Evolutionary conservation across 805 yeast species (phyloP), one percentile per base, ranked within the genome.

Genomic region (Suhomyces sp.): DNA sequence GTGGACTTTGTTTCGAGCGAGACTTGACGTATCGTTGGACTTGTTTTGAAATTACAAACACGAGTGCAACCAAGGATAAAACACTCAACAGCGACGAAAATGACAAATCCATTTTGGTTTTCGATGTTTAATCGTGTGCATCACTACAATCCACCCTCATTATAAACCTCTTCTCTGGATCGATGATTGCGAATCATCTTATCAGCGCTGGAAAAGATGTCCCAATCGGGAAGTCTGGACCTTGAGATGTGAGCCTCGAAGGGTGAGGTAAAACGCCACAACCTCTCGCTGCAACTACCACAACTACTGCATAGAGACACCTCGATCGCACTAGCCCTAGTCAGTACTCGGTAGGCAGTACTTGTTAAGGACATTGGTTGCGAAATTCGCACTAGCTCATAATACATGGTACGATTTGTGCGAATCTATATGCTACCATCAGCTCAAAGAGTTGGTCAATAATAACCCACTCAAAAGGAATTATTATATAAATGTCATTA

Each of bases 181-280:
- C 12, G 9, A 38, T 38, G 24, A 38, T 38, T 38, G 42, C 42
- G 42, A 19, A 38, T 2, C 42, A 38, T 38, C 42, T 38, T 38
- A 38, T 38, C 42, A 17, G 42, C 42, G 8, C 36, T 13, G 54
- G 54, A 51, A 31, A 36, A 22, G 40, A 48, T 44, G 46, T 49
- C 52, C 49, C 27, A 41, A 51, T 48, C 50, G 23, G 47, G 57
- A 48, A 38, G 23, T 38, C 42, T 38, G 42, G 42, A 17, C 42
- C 42, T 17, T 2, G 6, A 17, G 42, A 38, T 38, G 17, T 13
- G 33, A 29, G 33, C 33, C n/a, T 29, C n/a, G 33, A 29, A 10
- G 13, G 5, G 23, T 7, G 42, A 38, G 15, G 23, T n/a, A 8
- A 26, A 26, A 26, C 27, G 29, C 12, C 29, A 9, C 29, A 19